phyloP scores from a whole-genome alignment of 306 rosid genomes.

The Malus domestica region DNA sequence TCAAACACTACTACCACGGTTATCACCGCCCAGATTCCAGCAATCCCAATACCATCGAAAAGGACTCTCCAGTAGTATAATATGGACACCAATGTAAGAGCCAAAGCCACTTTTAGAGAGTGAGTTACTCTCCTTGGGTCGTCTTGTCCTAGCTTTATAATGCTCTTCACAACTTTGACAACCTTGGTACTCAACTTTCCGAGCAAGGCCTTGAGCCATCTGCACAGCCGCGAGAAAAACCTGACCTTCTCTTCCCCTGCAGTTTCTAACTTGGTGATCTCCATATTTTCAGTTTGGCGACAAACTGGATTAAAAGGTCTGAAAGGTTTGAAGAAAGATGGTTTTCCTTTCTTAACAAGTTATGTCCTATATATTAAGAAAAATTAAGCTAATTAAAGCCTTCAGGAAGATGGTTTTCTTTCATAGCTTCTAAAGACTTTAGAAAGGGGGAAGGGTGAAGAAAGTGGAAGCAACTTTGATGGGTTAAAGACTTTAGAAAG shows the following conservation, averaged over 20 bases:
- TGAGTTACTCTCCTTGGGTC: slow-evolving; percentile 84
- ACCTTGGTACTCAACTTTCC: slow-evolving; percentile 30
- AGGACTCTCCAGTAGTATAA: slow-evolving; percentile 67
- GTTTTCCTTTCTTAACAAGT: neutral
- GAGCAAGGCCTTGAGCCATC: slow-evolving; percentile 29
- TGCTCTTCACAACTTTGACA: slow-evolving; percentile 24
- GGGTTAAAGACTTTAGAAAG: neutral
- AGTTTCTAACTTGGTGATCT: slow-evolving; percentile 29
- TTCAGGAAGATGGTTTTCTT: slow-evolving; percentile 1
- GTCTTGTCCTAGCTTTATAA: slow-evolving; percentile 63
- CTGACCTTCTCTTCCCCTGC: slow-evolving; percentile 15
- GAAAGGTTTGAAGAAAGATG: neutral
- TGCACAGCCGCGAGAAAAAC: neutral
- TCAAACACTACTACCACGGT: slow-evolving; percentile 87
- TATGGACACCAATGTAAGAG: slow-evolving; percentile 79
- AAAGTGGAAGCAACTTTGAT: neutral
- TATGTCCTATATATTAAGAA: neutral
- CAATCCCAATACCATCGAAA: slow-evolving; percentile 68
- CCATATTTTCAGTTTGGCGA: slow-evolving; percentile 32
- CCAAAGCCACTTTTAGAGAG: slow-evolving; percentile 83
- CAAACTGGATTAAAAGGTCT: neutral
- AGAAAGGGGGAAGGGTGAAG: neutral
- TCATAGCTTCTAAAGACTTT: neutral
- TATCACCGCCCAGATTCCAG: slow-evolving; percentile 92
- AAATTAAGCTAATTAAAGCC: neutral